phyloP scores from a whole-genome alignment of 1,139 yeast species.

The Blastobotrys serpentis region DNA sequence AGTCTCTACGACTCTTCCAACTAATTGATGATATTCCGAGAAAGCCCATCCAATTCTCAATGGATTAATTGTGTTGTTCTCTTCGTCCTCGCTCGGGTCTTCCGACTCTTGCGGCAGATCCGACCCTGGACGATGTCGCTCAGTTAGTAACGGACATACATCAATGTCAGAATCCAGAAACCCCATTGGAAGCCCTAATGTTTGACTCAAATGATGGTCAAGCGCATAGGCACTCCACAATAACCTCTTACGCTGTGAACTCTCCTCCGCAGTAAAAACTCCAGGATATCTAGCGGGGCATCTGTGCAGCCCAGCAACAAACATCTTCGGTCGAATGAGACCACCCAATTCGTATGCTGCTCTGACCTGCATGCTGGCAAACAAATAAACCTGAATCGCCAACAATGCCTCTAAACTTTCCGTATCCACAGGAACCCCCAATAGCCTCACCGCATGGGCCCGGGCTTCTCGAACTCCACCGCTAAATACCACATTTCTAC shows the following conservation, averaged over 20 bases:
- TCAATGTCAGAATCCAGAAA: slow-evolving; percentile 23
- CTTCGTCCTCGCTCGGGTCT: background rate
- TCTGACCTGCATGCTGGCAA: slow-evolving; percentile 20
- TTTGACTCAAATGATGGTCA: slow-evolving; percentile 22
- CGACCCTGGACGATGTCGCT: slow-evolving; percentile 18
- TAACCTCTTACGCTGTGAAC: slow-evolving; percentile 17
- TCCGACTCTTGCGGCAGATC: slow-evolving; percentile 16
- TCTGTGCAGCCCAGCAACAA: slow-evolving; percentile 20
- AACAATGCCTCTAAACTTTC: slow-evolving; percentile 17
- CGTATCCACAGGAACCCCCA: slow-evolving; percentile 9
- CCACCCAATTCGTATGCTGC: slow-evolving; percentile 21
- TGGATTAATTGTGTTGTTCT: background rate
- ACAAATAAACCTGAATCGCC: slow-evolving; percentile 19
- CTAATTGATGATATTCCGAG: slow-evolving; percentile 15
- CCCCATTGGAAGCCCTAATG: slow-evolving; percentile 21
- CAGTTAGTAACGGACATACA: slow-evolving; percentile 18
- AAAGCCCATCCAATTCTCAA: slow-evolving; percentile 17
- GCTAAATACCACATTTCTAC: background rate
- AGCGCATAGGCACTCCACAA: slow-evolving; percentile 22
- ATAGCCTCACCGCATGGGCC: slow-evolving; percentile 2
- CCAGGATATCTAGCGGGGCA: slow-evolving; percentile 22
- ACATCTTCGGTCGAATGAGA: slow-evolving; percentile 19
- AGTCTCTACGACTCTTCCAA: slow-evolving; percentile 19
- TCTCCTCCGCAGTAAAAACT: slow-evolving; percentile 13
- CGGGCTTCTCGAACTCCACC: slow-evolving; percentile 11